Percentiles rank a stretch among this genome's conserved stretches.
phyloP scores from a whole-genome alignment of 441 rosid genomes.

The Sinapis alba region DNA sequence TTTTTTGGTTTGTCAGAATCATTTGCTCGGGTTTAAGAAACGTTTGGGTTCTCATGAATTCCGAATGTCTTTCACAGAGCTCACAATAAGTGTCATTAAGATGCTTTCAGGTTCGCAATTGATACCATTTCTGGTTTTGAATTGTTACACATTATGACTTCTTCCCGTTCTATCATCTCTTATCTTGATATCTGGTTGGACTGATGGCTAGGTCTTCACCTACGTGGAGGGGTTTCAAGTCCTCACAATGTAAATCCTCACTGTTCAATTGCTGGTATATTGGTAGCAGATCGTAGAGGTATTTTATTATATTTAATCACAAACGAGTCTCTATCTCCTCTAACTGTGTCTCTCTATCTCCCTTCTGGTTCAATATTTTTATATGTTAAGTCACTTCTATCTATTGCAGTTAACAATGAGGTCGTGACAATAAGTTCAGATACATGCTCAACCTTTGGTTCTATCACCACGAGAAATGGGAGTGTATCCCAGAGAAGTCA shows the following conservation, averaged over 20 bases:
- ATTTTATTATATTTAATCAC: slow-evolving; percentile 18
- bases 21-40: slow-evolving; percentile 81
- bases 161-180: slow-evolving; percentile 13
- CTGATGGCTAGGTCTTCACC: slow-evolving; percentile 61
- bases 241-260: slow-evolving; percentile 40
- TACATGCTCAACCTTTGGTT: slow-evolving; percentile 48
- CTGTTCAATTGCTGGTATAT: slow-evolving; percentile 46
- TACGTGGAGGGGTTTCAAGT: slow-evolving; percentile 40
- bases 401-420: slow-evolving; percentile 63
- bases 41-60: slow-evolving; percentile 48
- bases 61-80: slow-evolving; percentile 62
- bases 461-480: slow-evolving; percentile 43
- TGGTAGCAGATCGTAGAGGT: slow-evolving; percentile 56
- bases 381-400: slow-evolving; percentile 24
- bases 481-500: slow-evolving; percentile 52
- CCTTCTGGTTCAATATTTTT: not conserved
- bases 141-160: slow-evolving; percentile 21
- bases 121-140: slow-evolving; percentile 10
- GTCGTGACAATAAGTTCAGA: slow-evolving; percentile 63
- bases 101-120: slow-evolving; percentile 74
- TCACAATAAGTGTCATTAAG: slow-evolving; percentile 66
- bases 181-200: slow-evolving; percentile 35
- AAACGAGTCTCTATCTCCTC: slow-evolving; percentile 20
- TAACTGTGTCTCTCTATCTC: slow-evolving; percentile 1
- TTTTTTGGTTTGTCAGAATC: slow-evolving; percentile 56